Percentiles rank a stretch among this genome's conserved stretches.
These are phyloP conservation scores for Scedosporium aurantiacum DNA, from an alignment of 2,329 filamentous ascomycete species.

Conservation along the genomic window DNA sequence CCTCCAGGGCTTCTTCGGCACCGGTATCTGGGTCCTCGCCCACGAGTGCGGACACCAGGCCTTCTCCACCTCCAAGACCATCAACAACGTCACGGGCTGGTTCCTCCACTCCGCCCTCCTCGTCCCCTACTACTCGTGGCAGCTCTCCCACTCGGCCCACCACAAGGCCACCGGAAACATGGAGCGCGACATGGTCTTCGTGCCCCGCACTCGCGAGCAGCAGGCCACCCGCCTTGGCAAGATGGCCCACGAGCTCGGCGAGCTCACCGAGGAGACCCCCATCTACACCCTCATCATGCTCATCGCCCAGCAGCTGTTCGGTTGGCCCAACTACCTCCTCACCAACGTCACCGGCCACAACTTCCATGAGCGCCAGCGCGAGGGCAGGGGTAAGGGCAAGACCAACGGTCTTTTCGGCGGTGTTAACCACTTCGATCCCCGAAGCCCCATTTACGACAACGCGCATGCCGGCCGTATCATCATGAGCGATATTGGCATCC, in stretches of 20 bases:
- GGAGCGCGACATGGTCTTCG: constrained; percentile 97
- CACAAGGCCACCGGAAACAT: constrained; percentile 98
- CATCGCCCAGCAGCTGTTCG: constrained; percentile 74
- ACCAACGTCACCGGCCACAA: constrained; percentile 95
- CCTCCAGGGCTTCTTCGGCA: constrained; percentile 60
- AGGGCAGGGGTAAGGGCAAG: constrained; percentile 92
- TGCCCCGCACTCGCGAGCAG: constrained; percentile 81
- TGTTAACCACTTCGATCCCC: constrained; percentile 91
- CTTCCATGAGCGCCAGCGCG: constrained; percentile 78
- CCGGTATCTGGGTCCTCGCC: constrained; percentile 59
- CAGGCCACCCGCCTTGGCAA: constrained; percentile 67
- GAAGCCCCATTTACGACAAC: constrained; percentile 81
- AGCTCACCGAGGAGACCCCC: constrained; percentile 91
- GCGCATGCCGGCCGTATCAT: constrained; percentile 81
- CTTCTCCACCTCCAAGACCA: constrained; percentile 80
- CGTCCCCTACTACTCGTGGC: constrained; percentile 98
- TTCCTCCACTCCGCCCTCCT: constrained; percentile 77
- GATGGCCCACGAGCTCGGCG: constrained; percentile 68
- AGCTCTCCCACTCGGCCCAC: constrained; percentile 98
- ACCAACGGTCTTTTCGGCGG: constrained; percentile 66
- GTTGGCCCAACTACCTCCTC: constrained; percentile 87
- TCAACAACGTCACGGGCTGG: constrained; percentile 92
- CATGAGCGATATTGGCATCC: constrained; percentile 74
- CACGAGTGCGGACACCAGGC: constrained; percentile 73
- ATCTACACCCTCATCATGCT: constrained; percentile 66